phyloP scores from a whole-genome alignment of 1,139 yeast genomes.

The Pichia sp. region DNA sequence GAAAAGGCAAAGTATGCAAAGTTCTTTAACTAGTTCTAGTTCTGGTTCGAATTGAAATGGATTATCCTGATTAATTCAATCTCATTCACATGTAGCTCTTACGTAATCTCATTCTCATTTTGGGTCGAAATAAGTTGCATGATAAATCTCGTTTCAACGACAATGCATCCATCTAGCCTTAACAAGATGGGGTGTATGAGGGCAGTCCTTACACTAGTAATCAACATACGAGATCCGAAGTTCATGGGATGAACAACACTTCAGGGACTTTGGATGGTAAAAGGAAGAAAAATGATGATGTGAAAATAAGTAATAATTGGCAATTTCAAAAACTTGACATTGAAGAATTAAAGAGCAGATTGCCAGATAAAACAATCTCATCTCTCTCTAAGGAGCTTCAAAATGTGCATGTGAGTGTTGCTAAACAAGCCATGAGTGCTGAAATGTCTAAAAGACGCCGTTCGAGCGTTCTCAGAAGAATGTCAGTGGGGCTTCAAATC shows the following conservation, averaged over 20 bases:
- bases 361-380: not conserved
- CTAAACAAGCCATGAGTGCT: not conserved
- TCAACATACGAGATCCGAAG: too few relatives aligned
- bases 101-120: too few relatives aligned
- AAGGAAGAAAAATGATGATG: not conserved
- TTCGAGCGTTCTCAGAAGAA: conserved; percentile 23
- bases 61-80: too few relatives aligned
- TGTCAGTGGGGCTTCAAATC: conserved; percentile 23
- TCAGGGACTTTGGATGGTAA: not conserved
- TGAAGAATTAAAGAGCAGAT: not conserved
- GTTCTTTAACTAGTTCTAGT: conserved; percentile 15
- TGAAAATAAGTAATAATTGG: not conserved
- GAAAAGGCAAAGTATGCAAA: conserved; percentile 28
- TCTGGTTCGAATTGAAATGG: too few relatives aligned
- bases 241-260: not conserved
- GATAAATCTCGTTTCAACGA: too few relatives aligned
- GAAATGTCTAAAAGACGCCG: conserved; percentile 12
- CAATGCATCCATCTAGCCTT: too few relatives aligned
- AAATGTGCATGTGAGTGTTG: not conserved
- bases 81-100: too few relatives aligned
- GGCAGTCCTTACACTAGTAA: too few relatives aligned
- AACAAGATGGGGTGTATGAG: too few relatives aligned
- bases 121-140: too few relatives aligned
- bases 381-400: not conserved
- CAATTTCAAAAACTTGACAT: conserved; percentile 5